Base-by-base conservation (phyloP, 768 basidiomycete genomes). In the Lactifluus hygrophoroides region DNA sequence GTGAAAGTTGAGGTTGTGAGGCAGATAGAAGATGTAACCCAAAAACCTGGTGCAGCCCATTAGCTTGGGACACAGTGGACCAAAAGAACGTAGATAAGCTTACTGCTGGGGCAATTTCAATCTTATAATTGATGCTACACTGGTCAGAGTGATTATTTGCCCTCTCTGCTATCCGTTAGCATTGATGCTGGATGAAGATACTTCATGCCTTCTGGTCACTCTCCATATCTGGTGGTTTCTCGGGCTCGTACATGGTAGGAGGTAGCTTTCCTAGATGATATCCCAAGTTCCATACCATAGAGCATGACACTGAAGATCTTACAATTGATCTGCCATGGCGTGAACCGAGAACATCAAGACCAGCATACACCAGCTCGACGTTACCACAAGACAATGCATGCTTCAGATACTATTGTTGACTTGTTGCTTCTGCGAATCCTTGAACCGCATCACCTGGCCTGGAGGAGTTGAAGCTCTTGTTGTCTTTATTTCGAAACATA, bases 1-100 rank as follows among this genome's bases (percentile, higher is more conserved):
- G 58, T 94, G 85, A 79, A 98, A 99, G 72, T 99, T 95, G 66
- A 97, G 76, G 70, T 96, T 97, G 71, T 98, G 95, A 0, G 95
- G 94, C 50, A 94, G 77, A 72, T 92, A 98, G 69, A 98, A 85
- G 0, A 75, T 82, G 64, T 96, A 95, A 54, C 83, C 82, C 51
- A 94, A 75, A 79, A 94, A 96, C 86, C 56, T 91, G 57, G n/a
- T 3, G 27, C 21, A 2, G 58, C 23, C 61, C 47, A 48, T 61
- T 49, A 62, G 38, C 58, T 32, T 51, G 14, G 13, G 37, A 10
- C 6, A 17, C 9, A 6, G 25, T 5, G 14, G 19, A 34, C 3
- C 44, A 27, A 6, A 38, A 43, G 37, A 42, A 42, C 38, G 45
- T 28, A n/a, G 42, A 23, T 11, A 52, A 11, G 78, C 85, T 70